Base-by-base conservation (phyloP, 805 yeast species). In the Lipomyces mesembrius region DNA sequence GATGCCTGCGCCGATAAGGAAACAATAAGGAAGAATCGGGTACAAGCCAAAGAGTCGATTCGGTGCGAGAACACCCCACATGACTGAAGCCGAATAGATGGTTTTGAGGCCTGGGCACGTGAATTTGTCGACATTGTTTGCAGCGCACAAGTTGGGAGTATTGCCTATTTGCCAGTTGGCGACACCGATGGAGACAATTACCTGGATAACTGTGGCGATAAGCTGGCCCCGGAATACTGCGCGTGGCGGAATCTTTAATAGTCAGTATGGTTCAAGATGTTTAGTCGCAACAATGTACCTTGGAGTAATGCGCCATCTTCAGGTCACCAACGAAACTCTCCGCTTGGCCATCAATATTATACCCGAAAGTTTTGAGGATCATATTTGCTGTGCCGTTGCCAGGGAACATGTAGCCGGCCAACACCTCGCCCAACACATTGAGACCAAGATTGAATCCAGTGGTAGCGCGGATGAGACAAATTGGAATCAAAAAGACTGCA, bases 61-160 rank as follows among this genome's bases (percentile, higher is more conserved):
- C 1, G 91, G 89, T 2, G 90, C 91, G 69, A 87, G 82, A 6
- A 79, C 74, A 61, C 90, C 91, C 91, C 91, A 88, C 53, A 85
- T 76, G 29, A 87, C 80, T 0, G 89, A 83, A 1, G 90, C 84
- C 53, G 82, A 79, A 77, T 79, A 86, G 75, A 83, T 85, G 20
- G 83, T 81, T 52, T 77, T 76, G n/a, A 80, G 81, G 32, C 76
- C 75, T 2, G 84, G 83, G 73, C 87, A 84, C 0, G 83, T 79
- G 74, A 85, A 85, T 60, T 79, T 79, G 59, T 81, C 79, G 3
- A 71, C 66, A 67, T 85, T 86, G 34, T 74, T 62, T 11, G 79
- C 67, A 1, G 74, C 69, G 75, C 91, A 87, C 20, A 84, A 68
- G 70, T 78, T 78, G 37, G 75, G 71, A 59, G 80, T 73, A 74